Evolutionary conservation across 2,329 filamentous ascomycete genomes (phyloP).

Genomic region (Scedosporium dehoogii): DNA sequence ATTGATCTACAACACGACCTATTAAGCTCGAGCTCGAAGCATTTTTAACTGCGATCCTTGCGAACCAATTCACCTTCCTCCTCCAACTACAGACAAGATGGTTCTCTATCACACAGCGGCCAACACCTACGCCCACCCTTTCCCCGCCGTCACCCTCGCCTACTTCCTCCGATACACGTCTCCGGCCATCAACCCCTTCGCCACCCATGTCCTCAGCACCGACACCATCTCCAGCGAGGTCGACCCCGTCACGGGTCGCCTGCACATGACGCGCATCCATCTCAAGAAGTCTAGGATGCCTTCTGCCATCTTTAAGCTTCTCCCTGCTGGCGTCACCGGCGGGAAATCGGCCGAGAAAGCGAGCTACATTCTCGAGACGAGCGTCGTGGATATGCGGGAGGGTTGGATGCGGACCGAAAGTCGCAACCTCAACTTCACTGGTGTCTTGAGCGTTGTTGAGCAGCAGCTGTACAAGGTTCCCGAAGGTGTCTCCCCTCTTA

Average conservation of each 20-base stretch:
- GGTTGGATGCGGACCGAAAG: slow-evolving; percentile 79
- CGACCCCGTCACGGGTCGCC: slow-evolving; percentile 62
- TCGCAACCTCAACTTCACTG: slow-evolving; percentile 72
- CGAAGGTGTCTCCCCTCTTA: slow-evolving; percentile 1
- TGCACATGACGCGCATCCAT: slow-evolving; percentile 71
- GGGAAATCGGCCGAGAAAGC: slow-evolving; percentile 56
- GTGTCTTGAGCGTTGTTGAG: slow-evolving; percentile 70
- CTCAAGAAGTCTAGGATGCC: slow-evolving; percentile 74
- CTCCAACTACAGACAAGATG: slow-evolving; percentile 30
- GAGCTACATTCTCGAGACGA: slow-evolving; percentile 71
- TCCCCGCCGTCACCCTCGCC: slow-evolving; percentile 76
- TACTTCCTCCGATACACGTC: slow-evolving; percentile 82
- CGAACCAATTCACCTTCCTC: not conserved
- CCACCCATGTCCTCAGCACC: slow-evolving; percentile 70
- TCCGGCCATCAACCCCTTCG: slow-evolving; percentile 64
- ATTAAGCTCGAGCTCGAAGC: not conserved
- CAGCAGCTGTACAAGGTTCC: slow-evolving; percentile 55
- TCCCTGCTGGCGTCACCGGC: slow-evolving; percentile 61
- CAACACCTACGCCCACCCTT: slow-evolving; percentile 70
- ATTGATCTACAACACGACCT: not conserved
- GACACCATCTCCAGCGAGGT: slow-evolving; percentile 69
- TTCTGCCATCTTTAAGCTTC: slow-evolving; percentile 61
- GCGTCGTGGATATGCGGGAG: slow-evolving; percentile 66
- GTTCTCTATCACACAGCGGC: slow-evolving; percentile 55
- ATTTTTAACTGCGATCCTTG: not conserved